These are phyloP conservation scores for Hanseniaspora nectarophila DNA, from an alignment of 805 yeast species.

Conservation along the genomic window DNA sequence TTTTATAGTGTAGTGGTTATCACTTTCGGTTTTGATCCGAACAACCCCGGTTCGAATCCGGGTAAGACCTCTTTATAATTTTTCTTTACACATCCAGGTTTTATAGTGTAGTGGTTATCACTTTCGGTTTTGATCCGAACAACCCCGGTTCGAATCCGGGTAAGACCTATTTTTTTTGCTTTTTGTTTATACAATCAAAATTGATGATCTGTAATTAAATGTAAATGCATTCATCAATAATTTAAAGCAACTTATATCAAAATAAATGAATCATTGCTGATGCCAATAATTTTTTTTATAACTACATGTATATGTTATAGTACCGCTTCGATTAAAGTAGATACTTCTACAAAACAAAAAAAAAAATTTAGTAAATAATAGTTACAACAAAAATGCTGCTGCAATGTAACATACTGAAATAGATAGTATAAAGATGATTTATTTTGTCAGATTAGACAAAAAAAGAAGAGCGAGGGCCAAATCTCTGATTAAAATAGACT, in stretches of 20 bases:
- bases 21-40: constrained; percentile 52
- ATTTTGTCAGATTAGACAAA: no score
- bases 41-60: constrained; percentile 80
- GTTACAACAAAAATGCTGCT: no score
- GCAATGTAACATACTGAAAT: neutral
- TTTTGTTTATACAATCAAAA: neutral
- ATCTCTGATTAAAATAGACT: neutral
- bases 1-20: constrained; percentile 51
- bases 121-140: constrained; percentile 51
- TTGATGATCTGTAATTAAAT: no score
- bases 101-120: constrained; percentile 52
- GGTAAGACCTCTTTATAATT: constrained; percentile 49
- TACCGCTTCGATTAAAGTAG: no score
- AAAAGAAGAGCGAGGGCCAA: neutral
- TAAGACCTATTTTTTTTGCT: constrained; percentile 41
- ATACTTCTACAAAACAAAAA: no score
- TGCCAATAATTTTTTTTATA: no score
- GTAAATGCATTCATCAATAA: no score
- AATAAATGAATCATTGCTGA: no score
- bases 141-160: constrained; percentile 85
- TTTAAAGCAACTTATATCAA: no score
- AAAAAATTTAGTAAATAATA: no score
- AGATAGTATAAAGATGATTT: no score
- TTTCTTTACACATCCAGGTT: neutral
- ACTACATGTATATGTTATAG: no score